Conservation (phyloP, 768 basidiomycete species). For the Pisolithus tinctorius region DNA sequence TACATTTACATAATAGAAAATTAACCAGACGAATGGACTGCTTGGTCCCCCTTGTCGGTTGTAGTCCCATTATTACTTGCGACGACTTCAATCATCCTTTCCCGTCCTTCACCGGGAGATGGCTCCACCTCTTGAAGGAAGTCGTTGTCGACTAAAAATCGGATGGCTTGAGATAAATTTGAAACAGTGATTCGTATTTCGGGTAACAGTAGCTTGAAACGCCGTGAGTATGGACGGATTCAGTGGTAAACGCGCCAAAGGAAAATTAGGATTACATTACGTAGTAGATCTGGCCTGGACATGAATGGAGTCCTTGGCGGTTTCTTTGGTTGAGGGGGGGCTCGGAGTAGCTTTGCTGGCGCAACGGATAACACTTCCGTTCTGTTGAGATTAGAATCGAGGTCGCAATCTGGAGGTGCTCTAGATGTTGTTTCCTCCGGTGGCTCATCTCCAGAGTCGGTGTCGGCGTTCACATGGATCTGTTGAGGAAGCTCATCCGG, state of each 20-base stretch:
- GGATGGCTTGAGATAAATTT: constrained; percentile 88
- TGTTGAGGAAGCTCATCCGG: constrained; percentile 1
- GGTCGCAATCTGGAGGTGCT: constrained; percentile 7
- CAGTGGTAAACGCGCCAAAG: not conserved
- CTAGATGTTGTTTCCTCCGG: constrained; percentile 62
- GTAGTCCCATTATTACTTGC: constrained; percentile 13
- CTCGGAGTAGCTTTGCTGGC: constrained; percentile 6
- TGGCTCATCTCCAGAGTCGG: constrained; percentile 32
- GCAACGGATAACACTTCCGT: constrained; percentile 3
- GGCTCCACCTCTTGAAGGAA: constrained; percentile 78
- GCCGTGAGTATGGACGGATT: not conserved
- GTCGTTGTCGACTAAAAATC: constrained; percentile 85
- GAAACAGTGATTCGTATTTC: constrained; percentile 87
- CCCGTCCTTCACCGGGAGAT: constrained; percentile 67
- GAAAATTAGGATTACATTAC: constrained; percentile 50
- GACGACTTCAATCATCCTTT: constrained; percentile 58
- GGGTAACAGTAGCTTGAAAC: constrained; percentile 61
- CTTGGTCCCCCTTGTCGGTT: not conserved
- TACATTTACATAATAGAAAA: not conserved
- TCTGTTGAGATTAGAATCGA: constrained; percentile 5
- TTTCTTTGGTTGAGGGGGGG: constrained; percentile 39
- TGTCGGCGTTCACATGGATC: constrained; percentile 14
- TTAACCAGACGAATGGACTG: not conserved
- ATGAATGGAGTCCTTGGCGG: constrained; percentile 59
- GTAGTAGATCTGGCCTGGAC: constrained; percentile 63